phyloP scores from a whole-genome alignment of 768 basidiomycete species.

The Collybia nuda region DNA sequence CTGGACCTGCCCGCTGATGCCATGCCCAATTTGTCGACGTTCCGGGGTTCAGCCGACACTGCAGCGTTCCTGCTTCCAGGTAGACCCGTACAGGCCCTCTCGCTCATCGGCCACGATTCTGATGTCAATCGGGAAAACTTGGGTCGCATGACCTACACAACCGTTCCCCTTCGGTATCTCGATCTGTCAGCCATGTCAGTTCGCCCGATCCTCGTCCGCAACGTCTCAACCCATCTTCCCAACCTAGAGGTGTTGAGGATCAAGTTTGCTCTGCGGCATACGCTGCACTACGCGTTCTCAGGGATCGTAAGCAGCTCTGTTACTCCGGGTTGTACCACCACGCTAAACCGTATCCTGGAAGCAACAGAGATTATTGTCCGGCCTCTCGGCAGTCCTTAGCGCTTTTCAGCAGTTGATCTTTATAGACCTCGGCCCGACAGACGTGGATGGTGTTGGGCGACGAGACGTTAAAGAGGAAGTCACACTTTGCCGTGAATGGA shows the following conservation, averaged over 20 bases:
- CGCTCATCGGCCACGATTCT: conserved; percentile 56
- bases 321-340: conserved; percentile 1
- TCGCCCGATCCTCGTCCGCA: conserved; percentile 55
- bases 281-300: conserved; percentile 60
- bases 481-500: conserved; percentile 54
- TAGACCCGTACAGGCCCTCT: conserved; percentile 54
- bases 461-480: conserved; percentile 48
- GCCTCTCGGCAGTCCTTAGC: conserved; percentile 55
- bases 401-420: conserved; percentile 46
- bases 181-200: conserved; percentile 63
- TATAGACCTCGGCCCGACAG: conserved; percentile 64
- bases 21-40: conserved; percentile 49
- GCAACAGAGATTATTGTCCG: conserved; percentile 54
- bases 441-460: conserved; percentile 43
- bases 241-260: conserved; percentile 52
- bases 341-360: conserved; percentile 9
- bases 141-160: conserved; percentile 45
- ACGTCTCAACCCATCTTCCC: conserved; percentile 51
- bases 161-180: conserved; percentile 47
- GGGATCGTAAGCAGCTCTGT: conserved; percentile 55
- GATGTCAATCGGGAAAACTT: conserved; percentile 54
- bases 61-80: conserved; percentile 62
- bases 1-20: conserved; percentile 41
- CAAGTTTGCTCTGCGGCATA: conserved; percentile 61
- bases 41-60: conserved; percentile 60